Evolutionary conservation across 2,329 filamentous ascomycete species (phyloP), one percentile per base, ranked within the genome.

Genomic region (Sordariomycetes sp.): DNA sequence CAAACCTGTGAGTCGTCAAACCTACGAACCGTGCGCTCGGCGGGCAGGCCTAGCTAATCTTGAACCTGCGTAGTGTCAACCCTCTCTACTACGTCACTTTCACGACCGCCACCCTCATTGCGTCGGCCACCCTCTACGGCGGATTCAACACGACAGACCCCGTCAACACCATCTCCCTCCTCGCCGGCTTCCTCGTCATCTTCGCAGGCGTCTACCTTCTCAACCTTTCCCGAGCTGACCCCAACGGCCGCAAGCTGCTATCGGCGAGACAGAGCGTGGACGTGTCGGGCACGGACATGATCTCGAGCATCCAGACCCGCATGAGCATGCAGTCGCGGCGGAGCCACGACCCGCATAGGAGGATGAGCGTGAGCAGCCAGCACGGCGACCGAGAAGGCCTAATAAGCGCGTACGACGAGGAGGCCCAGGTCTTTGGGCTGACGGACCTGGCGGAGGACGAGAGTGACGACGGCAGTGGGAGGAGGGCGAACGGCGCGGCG

Each of bases 1-100:
- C 94, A 35, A 96, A 95, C 65, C 95, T 99, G 91, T 96, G 80
- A 69, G 88, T 20, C n/a, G 2, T 55, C 15, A 22, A 22, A 34
- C 15, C 28, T 20, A n/a, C 22, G 12, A 25, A 32, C 8, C 45
- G 5, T 20, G 22, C 24, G 24, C 17, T 17, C 51, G 51, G 13
- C 28, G 24, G 51, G 24, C 12, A 52, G 51, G 5, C 51, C 15
- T 52, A 8, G 51, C 51, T 52, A 39, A 55, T 13, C 20, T 55
- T 10, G 55, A 20, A 17, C 8, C 17, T 17, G 15, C 28, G 20
- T 32, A 95, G 90, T 67, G 91, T 96, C 58, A 96, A 96, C 68
- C 91, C 91, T 7, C 80, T 96, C 28, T 97, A 97, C 77, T 97
- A 97, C 70, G 92, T 97, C 56, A 96, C 90, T 2, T 97, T 97